Base-by-base conservation (phyloP, 164 flowering plant genomes). In the Aristolochia contorta region DNA sequence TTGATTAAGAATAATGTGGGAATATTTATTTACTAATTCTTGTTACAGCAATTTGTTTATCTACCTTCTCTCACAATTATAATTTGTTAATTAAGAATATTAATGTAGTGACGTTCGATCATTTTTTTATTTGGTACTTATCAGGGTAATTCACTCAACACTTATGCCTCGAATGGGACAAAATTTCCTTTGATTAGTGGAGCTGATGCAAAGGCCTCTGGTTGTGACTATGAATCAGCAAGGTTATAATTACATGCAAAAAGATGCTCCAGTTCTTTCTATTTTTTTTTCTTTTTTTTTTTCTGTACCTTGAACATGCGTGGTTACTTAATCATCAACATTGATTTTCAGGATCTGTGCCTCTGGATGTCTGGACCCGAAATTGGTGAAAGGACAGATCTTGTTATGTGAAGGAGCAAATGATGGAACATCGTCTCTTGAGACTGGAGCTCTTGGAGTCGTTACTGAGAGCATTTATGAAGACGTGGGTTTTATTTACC, bases 121-220 rank as follows among this genome's bases (percentile, higher is more conserved):
- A n/a, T n/a, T n/a, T n/a, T n/a, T n/a, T n/a, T n/a, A n/a, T 14
- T 52, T n/a, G 7, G 14, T n/a, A n/a, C n/a, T 16, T 20, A 0
- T 46, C 18, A 73, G 75, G 76, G 79, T 8, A 37, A 67, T 12
- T 57, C 75, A 8, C 51, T 75, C 27, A 77, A 77, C 45, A 53
- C 24, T 55, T 77, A 72, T 47, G 59, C 67, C 0, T 70, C 72
- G 20, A 62, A 69, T 41, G 75, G 75, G 15, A 69, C 55, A 2
- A n/a, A 72, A 15, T 70, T 24, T 58, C 75, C 80, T 1, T 62
- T 74, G 57, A 63, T 77, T 3, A 74, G 67, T 68, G 77, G 74
- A 33, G 80, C 73, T 61, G 75, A 71, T 56, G 79, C 74, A 21
- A n/a, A 0, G 51, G 6, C 53, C 19, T 2, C 22, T 6, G 53